Evolutionary conservation across 2,329 filamentous ascomycete species (phyloP).

Genomic region (Phyllosticta ampelicida): DNA sequence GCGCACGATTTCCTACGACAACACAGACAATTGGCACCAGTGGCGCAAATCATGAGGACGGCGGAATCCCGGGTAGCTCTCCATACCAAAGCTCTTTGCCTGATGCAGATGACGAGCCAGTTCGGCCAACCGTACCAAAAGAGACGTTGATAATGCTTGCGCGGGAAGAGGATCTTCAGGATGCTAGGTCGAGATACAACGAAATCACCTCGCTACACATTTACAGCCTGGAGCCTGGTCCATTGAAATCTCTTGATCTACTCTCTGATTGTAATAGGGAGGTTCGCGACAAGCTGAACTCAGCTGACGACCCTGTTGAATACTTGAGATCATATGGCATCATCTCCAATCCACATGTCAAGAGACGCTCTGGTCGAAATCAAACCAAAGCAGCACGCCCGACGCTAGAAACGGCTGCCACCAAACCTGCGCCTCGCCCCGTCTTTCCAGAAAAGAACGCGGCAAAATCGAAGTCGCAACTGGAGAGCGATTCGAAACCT

Average conservation of each 20-base stretch:
- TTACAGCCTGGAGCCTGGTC: conserved; percentile 69
- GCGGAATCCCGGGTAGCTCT: conserved; percentile 55
- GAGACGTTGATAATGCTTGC: conserved; percentile 55
- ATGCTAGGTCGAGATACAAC: conserved; percentile 56
- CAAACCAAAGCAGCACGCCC: conserved; percentile 15
- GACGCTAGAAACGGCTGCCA: conserved; percentile 13
- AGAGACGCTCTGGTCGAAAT: conserved; percentile 36
- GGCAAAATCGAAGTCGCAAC: conserved; percentile 14
- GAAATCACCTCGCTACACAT: conserved; percentile 71
- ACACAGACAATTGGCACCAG: conserved; percentile 8
- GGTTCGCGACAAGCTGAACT: conserved; percentile 42
- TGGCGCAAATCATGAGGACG: conserved; percentile 45
- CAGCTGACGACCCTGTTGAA: conserved; percentile 49
- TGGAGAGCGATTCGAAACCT: conserved; percentile 12
- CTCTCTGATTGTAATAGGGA: conserved; percentile 61
- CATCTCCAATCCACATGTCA: conserved; percentile 62
- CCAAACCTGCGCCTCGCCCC: conserved; percentile 17
- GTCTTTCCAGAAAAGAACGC: conserved; percentile 9
- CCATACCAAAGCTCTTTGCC: conserved; percentile 53
- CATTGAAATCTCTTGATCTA: conserved; percentile 50
- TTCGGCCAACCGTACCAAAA: conserved; percentile 33
- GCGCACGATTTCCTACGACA: conserved; percentile 34
- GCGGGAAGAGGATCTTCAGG: conserved; percentile 61
- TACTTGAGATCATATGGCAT: conserved; percentile 56
- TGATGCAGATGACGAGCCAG: conserved; percentile 29